These are phyloP conservation scores for Amanita molliuscula DNA, from an alignment of 768 basidiomycete genomes.

Conservation along the genomic window DNA sequence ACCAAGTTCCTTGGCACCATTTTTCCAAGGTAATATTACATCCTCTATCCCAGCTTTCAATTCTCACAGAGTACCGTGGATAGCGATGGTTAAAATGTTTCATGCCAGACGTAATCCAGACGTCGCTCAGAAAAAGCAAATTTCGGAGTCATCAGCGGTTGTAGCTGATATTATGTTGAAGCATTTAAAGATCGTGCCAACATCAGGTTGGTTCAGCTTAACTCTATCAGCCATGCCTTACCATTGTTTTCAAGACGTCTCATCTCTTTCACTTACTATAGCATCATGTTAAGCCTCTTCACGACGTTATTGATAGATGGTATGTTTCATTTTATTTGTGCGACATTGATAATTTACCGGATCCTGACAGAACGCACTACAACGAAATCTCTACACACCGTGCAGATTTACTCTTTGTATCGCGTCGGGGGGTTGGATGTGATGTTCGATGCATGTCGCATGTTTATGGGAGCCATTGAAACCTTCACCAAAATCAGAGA, in stretches of 20 bases:
- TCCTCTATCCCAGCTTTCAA: not conserved
- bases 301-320: slow-evolving; percentile 39
- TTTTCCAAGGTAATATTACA: slow-evolving; percentile 69
- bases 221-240: not conserved
- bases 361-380: slow-evolving; percentile 57
- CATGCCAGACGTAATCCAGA: slow-evolving; percentile 75
- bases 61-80: not conserved
- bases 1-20: slow-evolving; percentile 64
- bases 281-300: slow-evolving; percentile 35
- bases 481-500: slow-evolving; percentile 34
- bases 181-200: slow-evolving; percentile 43
- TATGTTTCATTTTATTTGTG: slow-evolving; percentile 12
- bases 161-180: slow-evolving; percentile 66
- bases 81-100: slow-evolving; percentile 83
- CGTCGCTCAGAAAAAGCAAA: slow-evolving; percentile 64
- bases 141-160: slow-evolving; percentile 53
- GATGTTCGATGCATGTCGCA: slow-evolving; percentile 46
- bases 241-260: slow-evolving; percentile 12
- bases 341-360: slow-evolving; percentile 4
- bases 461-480: slow-evolving; percentile 49
- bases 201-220: slow-evolving; percentile 29
- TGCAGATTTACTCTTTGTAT: slow-evolving; percentile 68
- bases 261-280: slow-evolving; percentile 32
- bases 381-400: slow-evolving; percentile 69
- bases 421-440: slow-evolving; percentile 61